Base-by-base conservation (phyloP, 371 early-diverging fungal genomes). In the Zancudomyces culisetae region DNA sequence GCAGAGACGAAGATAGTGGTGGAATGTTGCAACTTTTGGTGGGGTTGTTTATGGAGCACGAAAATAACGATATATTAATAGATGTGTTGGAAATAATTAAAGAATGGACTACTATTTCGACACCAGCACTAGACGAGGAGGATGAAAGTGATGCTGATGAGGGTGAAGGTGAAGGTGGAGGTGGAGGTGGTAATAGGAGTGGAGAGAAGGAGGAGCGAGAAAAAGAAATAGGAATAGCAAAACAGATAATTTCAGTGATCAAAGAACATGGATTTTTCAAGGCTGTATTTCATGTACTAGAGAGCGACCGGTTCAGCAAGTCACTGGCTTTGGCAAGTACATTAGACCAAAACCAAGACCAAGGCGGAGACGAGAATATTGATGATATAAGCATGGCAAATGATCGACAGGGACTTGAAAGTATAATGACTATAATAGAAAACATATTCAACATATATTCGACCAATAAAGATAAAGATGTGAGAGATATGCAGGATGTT, bases 21-120 rank as follows among this genome's bases (percentile, higher is more conserved):
- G 77, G 74, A n/a, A 74, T 76, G 1, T 60, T 82, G 2, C 53
- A 73, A 2, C 74, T 81, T 0, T 64, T 92, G 8, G 60, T 88
- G 28, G 71, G 77, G 0, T 70, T 93, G 24, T n/a, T n/a, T n/a
- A 55, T 95, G 45, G 71, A 80, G 40, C 96, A 95, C 58, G 93
- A 91, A 47, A 95, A 95, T 66, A 85, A 83, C 10, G 96, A 95
- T 59, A 90, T 95, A 58, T 70, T 78, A 1, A 78, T 90, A 45
- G 83, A 81, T 40, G 78, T 86, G 0, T 74, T 93, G 45, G 85
- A 86, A 56, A 63, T 93, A 8, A 60, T 90, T 27, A 82, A 81
- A 57, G 94, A 92, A 64, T 68, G 90, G 52, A 86, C 84, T 3
- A n/a, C n/a, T n/a, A n/a, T n/a, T n/a, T n/a, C n/a, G n/a, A n/a